Base-by-base conservation (phyloP, 495 filamentous ascomycete genomes). In the Recurvomyces mirabilis region DNA sequence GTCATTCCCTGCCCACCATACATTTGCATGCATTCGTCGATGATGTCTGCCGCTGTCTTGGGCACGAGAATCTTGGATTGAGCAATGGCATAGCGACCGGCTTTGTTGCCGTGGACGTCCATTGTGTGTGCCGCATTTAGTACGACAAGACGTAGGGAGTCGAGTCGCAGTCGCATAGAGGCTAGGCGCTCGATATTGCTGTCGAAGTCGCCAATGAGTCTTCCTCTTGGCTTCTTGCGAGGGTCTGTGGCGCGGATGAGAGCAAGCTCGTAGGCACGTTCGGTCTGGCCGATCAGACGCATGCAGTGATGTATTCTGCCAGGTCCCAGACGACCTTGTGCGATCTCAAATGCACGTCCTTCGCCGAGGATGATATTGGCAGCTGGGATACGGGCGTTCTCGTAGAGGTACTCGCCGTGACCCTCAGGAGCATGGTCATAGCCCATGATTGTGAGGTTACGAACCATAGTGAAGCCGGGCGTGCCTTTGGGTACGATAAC, bases 291-390 rank as follows among this genome's bases (percentile, higher is more conserved):
- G 30, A 67, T 58, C 28, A 63, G 47, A 1, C 64, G 57, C 64
- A 67, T 67, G 46, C 58, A 61, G 49, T 67, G 64, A 47, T 67
- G 64, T 26, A 67, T 67, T 12, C 64, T 45, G 19, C 64, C 64
- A 3, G 63, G 63, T 1, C 64, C 64, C 25, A 67, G 56, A 18
- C 64, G 50, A 31, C 64, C 64, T 49, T 67, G 64, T 12, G 60
- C 60, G 43, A 67, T 67, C 44, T 67, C 64, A 46, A 67, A 67
- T 7, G 60, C 64, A 17, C 64, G 58, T n/a, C 64, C 64, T 25
- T 59, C 58, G 14, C 64, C 64, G 12, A 67, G 60, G 39, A 67
- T 64, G 41, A 67, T 62, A 50, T 64, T 65, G 33, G 55, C 50
- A 4, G 49, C 52, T 2, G 61, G 64, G 3, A 67, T 49, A 13